These are phyloP conservation scores for Pulveroboletus sp. DNA, from an alignment of 768 basidiomycete species.

Conservation along the genomic window DNA sequence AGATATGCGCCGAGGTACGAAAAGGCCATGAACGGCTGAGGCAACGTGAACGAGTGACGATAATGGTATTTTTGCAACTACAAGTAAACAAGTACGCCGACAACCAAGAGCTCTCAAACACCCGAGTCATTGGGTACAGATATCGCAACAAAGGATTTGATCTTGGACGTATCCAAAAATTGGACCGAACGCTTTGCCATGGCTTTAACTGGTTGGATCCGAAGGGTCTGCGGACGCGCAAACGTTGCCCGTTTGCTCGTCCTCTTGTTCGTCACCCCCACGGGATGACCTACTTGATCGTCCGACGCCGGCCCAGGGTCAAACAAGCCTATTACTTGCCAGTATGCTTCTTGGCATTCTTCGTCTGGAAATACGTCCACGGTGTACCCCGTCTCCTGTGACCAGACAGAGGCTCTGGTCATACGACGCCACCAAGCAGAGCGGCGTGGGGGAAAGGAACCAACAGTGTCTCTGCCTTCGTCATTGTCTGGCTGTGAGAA, in stretches of 20 bases:
- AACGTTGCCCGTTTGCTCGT: slow-evolving; percentile 1
- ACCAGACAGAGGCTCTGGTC: slow-evolving; percentile 25
- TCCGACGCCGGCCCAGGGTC: background rate
- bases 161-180: background rate
- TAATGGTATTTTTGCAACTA: no score
- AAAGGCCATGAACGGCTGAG: slow-evolving; percentile 19
- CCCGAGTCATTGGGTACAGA: slow-evolving; percentile 1
- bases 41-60: no score
- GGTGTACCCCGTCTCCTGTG: slow-evolving; percentile 42
- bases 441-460: background rate
- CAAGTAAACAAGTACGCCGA: background rate
- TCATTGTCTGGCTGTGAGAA: background rate
- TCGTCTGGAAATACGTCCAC: slow-evolving; percentile 21
- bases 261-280: no score
- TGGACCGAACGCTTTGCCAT: slow-evolving; percentile 1
- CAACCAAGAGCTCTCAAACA: slow-evolving; percentile 1
- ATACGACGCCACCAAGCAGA: slow-evolving; percentile 7
- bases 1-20: slow-evolving; percentile 32
- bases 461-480: slow-evolving; percentile 1
- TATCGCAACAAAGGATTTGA: background rate
- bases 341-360: slow-evolving; percentile 3
- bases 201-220: slow-evolving; percentile 2
- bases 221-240: background rate
- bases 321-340: background rate
- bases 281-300: background rate